These are phyloP conservation scores for Pseudonitzschia multiseries DNA, from an alignment of 108 stramenopile genomes.

Conservation along the genomic window DNA sequence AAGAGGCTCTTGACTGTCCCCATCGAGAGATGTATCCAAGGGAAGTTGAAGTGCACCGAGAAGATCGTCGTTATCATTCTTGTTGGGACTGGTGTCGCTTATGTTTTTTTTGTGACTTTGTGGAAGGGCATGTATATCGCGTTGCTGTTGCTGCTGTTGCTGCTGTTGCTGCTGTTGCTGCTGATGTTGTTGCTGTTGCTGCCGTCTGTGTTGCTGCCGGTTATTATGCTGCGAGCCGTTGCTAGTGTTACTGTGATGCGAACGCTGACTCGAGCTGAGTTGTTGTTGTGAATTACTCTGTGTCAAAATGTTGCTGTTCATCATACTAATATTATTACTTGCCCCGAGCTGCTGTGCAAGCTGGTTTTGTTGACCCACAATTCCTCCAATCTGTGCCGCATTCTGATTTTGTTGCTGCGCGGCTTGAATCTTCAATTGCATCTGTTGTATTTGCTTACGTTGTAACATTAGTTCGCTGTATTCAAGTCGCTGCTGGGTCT, in stretches of 20 bases:
- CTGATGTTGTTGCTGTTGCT: slow-evolving; percentile 17
- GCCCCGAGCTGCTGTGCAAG: slow-evolving; percentile 43
- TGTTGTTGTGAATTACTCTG: not conserved
- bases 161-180: too few relatives aligned
- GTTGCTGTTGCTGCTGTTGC: slow-evolving; percentile 11
- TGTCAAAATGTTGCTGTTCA: slow-evolving; percentile 15
- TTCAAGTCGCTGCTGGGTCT: slow-evolving; percentile 33
- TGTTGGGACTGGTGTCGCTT: not conserved
- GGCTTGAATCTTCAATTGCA: slow-evolving; percentile 31
- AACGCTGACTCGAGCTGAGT: slow-evolving; percentile 10
- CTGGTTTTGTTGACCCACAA: slow-evolving; percentile 58
- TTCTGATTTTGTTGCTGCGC: slow-evolving; percentile 45
- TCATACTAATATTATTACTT: not conserved
- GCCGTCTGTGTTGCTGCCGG: not conserved
- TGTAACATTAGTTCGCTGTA: slow-evolving; percentile 41
- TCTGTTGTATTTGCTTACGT: slow-evolving; percentile 8
- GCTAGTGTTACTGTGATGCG: slow-evolving; percentile 12
- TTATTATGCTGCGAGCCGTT: slow-evolving; percentile 1
- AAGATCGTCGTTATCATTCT: not conserved
- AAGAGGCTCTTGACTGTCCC: not conserved
- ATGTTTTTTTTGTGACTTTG: slow-evolving; percentile 11
- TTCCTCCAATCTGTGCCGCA: not conserved
- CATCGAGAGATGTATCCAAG: not conserved
- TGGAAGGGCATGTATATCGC: not conserved
- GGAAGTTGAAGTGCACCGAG: not conserved